Conservation (phyloP, 768 basidiomycete species). For the Gloeophyllum trabeum region DNA sequence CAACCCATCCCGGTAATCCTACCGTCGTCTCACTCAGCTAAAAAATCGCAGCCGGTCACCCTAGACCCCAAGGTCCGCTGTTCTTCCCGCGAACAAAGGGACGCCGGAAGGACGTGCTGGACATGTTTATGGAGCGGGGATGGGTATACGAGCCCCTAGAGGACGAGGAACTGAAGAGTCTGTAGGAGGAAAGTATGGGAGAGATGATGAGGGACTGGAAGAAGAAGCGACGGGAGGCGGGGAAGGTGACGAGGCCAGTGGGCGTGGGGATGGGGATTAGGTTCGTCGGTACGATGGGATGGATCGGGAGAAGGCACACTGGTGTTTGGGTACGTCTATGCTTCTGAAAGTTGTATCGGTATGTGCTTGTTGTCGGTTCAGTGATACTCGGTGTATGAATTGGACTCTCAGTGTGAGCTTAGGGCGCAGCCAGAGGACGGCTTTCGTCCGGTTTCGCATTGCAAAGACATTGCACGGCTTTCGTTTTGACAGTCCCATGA, state of each 20-base stretch:
- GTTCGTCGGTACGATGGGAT: not conserved
- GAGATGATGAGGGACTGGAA: slow-evolving; percentile 73
- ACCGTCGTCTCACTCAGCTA: slow-evolving; percentile 66
- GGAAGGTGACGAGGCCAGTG: slow-evolving; percentile 46
- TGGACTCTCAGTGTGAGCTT: no score
- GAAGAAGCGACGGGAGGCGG: slow-evolving; percentile 63
- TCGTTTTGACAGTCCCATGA: no score
- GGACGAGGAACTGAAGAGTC: slow-evolving; percentile 50
- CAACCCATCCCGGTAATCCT: slow-evolving; percentile 31
- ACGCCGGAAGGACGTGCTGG: slow-evolving; percentile 33
- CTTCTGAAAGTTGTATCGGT: no score
- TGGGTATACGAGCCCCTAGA: slow-evolving; percentile 36
- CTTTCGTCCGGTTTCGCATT: no score
- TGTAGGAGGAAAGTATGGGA: slow-evolving; percentile 59
- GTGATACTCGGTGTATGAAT: no score
- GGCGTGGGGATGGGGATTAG: slow-evolving; percentile 24
- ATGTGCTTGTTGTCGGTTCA: no score
- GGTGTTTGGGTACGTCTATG: no score
- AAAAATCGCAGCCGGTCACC: no score
- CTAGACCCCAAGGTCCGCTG: slow-evolving; percentile 41
- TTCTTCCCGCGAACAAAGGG: slow-evolving; percentile 44
- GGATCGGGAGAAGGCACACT: no score
- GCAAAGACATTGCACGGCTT: no score
- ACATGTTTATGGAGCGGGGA: slow-evolving; percentile 34
- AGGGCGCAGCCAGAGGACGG: no score